A percentile compares a stretch with the other conserved stretches of the same genome.
Conservation (phyloP, 116 monocot species). For the Zostera marina region DNA sequence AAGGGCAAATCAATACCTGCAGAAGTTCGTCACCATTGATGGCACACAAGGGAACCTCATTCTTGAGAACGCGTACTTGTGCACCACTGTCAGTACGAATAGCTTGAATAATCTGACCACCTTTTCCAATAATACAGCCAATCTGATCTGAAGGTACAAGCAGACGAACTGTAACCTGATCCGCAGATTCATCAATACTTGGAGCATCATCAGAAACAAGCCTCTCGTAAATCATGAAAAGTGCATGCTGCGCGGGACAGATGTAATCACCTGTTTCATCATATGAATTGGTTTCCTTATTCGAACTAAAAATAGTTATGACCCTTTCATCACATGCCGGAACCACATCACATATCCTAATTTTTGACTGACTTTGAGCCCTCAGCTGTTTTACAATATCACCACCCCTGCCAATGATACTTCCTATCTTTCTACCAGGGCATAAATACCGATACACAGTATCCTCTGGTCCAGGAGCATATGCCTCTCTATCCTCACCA, state of each 20-base stretch:
- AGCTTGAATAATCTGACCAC: slow-evolving; percentile 79
- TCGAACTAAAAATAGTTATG: slow-evolving; percentile 71
- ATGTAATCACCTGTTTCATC: slow-evolving; percentile 50
- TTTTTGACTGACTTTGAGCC: slow-evolving; percentile 71
- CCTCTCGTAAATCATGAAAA: slow-evolving; percentile 73
- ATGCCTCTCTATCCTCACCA: slow-evolving; percentile 58
- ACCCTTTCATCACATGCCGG: slow-evolving; percentile 80
- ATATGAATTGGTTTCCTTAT: slow-evolving; percentile 41
- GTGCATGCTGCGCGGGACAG: slow-evolving; percentile 92
- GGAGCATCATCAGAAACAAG: slow-evolving; percentile 40
- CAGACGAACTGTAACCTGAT: slow-evolving; percentile 56
- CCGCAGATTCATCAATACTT: slow-evolving; percentile 36
- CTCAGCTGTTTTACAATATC: slow-evolving; percentile 95
- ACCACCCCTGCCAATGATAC: slow-evolving; percentile 90
- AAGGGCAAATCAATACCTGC: slow-evolving; percentile 32
- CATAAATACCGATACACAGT: slow-evolving; percentile 85
- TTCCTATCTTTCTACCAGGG: slow-evolving; percentile 65
- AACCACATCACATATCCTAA: slow-evolving; percentile 77
- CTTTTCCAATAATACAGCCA: slow-evolving; percentile 97
- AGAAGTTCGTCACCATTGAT: slow-evolving; percentile 79
- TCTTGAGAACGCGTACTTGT: slow-evolving; percentile 80
- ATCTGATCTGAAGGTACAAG: slow-evolving; percentile 96
- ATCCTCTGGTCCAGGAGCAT: slow-evolving; percentile 74
- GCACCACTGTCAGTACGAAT: slow-evolving; percentile 83
- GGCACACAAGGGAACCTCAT: slow-evolving; percentile 78